phyloP scores from a whole-genome alignment of 352 stramenopile genomes.

The Phytophthora pseudosyringae region DNA sequence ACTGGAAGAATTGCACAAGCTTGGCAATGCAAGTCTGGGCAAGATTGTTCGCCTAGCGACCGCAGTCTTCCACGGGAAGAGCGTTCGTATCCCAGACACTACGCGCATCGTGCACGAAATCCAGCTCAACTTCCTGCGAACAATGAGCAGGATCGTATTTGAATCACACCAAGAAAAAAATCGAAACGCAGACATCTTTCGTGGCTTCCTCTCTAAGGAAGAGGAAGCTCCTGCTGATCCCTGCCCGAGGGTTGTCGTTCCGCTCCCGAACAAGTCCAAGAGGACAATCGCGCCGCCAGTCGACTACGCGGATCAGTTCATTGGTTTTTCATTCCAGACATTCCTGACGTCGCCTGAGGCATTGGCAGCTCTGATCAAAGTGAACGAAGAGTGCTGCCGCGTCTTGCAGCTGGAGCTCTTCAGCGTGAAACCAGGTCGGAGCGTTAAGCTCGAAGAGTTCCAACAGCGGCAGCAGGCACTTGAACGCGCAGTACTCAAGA shows the following conservation, averaged over 20 bases:
- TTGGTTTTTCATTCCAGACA: constrained; percentile 88
- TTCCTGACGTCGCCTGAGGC: constrained; percentile 84
- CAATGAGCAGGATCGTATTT: constrained; percentile 93
- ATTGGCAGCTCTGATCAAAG: constrained; percentile 74
- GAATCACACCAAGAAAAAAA: constrained; percentile 68
- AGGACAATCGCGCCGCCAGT: constrained; percentile 56
- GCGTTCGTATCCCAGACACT: constrained; percentile 71
- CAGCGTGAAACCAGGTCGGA: constrained; percentile 72
- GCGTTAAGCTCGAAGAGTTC: constrained; percentile 88
- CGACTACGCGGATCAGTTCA: constrained; percentile 89
- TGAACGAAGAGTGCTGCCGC: constrained; percentile 88
- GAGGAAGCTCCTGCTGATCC: constrained; percentile 48
- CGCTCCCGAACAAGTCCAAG: constrained; percentile 18
- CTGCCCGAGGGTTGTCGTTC: constrained; percentile 50
- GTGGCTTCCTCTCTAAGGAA: constrained; percentile 52
- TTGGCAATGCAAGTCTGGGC: constrained; percentile 78
- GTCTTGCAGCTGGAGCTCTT: constrained; percentile 85
- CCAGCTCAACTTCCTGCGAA: constrained; percentile 90
- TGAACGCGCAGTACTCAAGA: constrained; percentile 76
- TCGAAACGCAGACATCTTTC: constrained; percentile 68
- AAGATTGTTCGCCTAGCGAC: constrained; percentile 80
- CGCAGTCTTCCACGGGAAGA: constrained; percentile 71
- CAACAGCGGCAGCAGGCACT: constrained; percentile 81
- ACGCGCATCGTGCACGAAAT: constrained; percentile 88
- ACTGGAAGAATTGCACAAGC: constrained; percentile 81